phyloP scores from a whole-genome alignment of 2,329 filamentous ascomycete species.

The Rutstroemia sydowiana region DNA sequence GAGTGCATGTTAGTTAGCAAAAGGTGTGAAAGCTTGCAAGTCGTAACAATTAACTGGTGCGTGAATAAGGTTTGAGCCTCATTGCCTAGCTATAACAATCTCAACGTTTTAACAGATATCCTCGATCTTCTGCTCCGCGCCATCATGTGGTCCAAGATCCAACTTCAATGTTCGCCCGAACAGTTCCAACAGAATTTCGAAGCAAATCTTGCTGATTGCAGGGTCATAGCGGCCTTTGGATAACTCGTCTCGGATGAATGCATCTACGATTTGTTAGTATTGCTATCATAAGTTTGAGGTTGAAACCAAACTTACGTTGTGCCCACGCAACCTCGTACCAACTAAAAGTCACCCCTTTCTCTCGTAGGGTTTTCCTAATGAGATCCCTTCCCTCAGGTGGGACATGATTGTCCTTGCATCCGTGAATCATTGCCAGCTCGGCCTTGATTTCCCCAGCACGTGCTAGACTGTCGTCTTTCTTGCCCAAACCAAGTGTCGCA shows the following conservation, averaged over 20 bases:
- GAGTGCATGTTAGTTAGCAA: too few relatives aligned
- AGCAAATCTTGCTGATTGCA: slow-evolving; percentile 78
- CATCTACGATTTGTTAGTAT: slow-evolving; percentile 42
- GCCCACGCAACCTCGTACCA: slow-evolving; percentile 92
- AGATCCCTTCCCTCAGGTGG: slow-evolving; percentile 74
- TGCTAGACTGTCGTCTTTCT: slow-evolving; percentile 51
- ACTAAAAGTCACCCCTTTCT: slow-evolving; percentile 64
- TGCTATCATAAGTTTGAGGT: not conserved
- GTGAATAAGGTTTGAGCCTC: too few relatives aligned
- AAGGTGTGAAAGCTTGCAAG: too few relatives aligned
- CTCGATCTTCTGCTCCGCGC: slow-evolving; percentile 54
- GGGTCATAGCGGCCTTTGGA: slow-evolving; percentile 93
- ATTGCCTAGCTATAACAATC: not conserved
- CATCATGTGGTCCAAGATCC: slow-evolving; percentile 65
- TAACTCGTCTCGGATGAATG: slow-evolving; percentile 87
- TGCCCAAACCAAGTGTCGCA: slow-evolving; percentile 63
- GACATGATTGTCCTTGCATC: slow-evolving; percentile 85
- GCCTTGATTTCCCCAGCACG: slow-evolving; percentile 62
- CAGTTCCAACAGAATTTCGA: slow-evolving; percentile 81
- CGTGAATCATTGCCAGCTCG: slow-evolving; percentile 85
- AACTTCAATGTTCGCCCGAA: slow-evolving; percentile 73
- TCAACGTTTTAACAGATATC: slow-evolving; percentile 54
- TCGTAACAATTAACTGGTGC: too few relatives aligned
- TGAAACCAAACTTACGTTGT: slow-evolving; percentile 53
- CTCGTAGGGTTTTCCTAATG: slow-evolving; percentile 74